Percentiles rank a stretch among this genome's conserved stretches.
Conservation (phyloP, 1,139 yeast species). For the Kodamaea ohmeri region DNA sequence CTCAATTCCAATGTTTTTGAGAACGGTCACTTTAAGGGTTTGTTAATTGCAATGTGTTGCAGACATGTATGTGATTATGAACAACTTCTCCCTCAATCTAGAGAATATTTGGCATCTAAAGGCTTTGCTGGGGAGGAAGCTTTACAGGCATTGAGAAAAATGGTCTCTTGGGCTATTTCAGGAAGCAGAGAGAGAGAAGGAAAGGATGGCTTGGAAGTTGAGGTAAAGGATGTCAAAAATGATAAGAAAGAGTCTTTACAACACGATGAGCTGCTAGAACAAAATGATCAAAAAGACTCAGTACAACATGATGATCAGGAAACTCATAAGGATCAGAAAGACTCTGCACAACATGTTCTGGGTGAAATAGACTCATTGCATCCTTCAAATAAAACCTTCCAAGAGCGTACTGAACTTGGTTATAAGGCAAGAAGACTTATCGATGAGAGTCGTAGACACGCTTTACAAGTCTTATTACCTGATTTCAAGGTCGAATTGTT, state of each 20-base stretch:
- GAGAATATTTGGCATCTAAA: slow-evolving; percentile 32
- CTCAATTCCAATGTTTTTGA: slow-evolving; percentile 37
- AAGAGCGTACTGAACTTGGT: slow-evolving; percentile 59
- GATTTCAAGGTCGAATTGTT: slow-evolving; percentile 48
- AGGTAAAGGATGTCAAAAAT: slow-evolving; percentile 1
- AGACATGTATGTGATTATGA: slow-evolving; percentile 72
- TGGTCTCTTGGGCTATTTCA: slow-evolving; percentile 87
- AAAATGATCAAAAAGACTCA: slow-evolving; percentile 12
- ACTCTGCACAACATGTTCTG: background rate
- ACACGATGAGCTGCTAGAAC: slow-evolving; percentile 15
- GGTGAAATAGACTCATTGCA: background rate
- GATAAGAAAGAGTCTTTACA: background rate
- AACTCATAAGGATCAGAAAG: background rate
- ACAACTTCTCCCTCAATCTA: slow-evolving; percentile 52
- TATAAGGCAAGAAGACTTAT: slow-evolving; percentile 64
- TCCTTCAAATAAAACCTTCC: slow-evolving; percentile 24
- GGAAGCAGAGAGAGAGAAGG: slow-evolving; percentile 49
- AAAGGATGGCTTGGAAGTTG: slow-evolving; percentile 19
- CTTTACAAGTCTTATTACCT: slow-evolving; percentile 35
- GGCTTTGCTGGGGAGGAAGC: slow-evolving; percentile 35
- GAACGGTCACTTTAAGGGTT: slow-evolving; percentile 41
- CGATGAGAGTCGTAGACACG: slow-evolving; percentile 52
- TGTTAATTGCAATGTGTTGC: slow-evolving; percentile 91
- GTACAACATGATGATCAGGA: slow-evolving; percentile 3
- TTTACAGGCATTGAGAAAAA: slow-evolving; percentile 56